These are phyloP conservation scores for Septoria linicola DNA, from an alignment of 2,329 filamentous ascomycete genomes.

Conservation along the genomic window DNA sequence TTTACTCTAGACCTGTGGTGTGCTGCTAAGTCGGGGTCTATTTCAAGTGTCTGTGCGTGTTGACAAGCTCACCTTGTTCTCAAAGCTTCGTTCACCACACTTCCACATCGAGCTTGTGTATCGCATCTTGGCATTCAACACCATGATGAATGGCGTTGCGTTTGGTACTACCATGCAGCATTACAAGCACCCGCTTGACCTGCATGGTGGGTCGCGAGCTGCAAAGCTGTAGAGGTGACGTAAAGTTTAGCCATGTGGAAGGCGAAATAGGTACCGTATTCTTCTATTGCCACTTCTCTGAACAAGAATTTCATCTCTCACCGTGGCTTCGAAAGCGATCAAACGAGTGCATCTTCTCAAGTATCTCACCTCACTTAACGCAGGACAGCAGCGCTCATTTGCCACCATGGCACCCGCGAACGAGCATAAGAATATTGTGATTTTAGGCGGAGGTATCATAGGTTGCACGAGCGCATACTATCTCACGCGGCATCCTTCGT, in stretches of 20 bases:
- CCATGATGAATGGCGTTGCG: too few species aligned
- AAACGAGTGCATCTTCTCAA: neutral
- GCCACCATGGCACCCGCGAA: conserved; percentile 33
- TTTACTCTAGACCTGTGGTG: neutral
- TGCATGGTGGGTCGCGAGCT: conserved; percentile 5
- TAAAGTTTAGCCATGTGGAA: conserved; percentile 1
- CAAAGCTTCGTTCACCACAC: too few species aligned
- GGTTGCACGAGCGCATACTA: conserved; percentile 90
- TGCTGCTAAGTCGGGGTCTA: too few species aligned
- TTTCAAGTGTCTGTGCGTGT: neutral
- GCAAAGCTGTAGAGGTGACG: conserved; percentile 11
- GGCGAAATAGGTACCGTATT: neutral
- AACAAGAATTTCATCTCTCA: neutral
- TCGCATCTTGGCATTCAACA: neutral
- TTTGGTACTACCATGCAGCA: too few species aligned
- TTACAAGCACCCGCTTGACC: too few species aligned
- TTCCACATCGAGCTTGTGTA: neutral
- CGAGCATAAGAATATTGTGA: conserved; percentile 37
- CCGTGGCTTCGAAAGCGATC: neutral
- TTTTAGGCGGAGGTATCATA: conserved; percentile 79
- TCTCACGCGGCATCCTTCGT: conserved; percentile 79
- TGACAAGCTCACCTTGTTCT: neutral
- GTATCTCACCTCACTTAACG: neutral
- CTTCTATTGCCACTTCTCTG: neutral
- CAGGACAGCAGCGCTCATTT: neutral